Evolutionary conservation across 2,329 filamentous ascomycete species (phyloP).

Genomic region (Claviceps fusiformis): DNA sequence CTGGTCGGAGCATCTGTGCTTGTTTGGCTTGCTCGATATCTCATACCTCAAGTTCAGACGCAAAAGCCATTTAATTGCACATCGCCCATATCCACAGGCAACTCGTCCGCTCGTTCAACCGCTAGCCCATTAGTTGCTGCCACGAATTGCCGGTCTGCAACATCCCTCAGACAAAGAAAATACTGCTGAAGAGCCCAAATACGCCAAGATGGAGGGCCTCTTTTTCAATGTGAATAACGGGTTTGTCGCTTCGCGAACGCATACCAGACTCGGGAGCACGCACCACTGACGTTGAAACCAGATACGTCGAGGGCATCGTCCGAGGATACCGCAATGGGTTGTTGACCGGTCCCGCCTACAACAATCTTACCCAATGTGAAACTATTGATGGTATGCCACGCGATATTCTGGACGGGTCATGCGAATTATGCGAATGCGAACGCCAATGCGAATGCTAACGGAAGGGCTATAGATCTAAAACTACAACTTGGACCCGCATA

Average conservation of each 20-base stretch:
- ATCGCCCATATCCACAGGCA: not conserved
- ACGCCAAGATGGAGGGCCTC: conserved; percentile 64
- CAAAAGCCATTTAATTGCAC: not conserved
- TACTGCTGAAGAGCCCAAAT: not conserved
- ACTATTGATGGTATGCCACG: conserved; percentile 65
- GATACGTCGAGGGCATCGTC: conserved; percentile 94
- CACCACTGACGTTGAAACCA: conserved; percentile 27
- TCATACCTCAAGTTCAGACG: not conserved
- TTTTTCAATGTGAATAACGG: conserved; percentile 92
- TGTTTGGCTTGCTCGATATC: not conserved
- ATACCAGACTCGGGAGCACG: conserved; percentile 3
- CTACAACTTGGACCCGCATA: conserved; percentile 93
- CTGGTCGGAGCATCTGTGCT: not conserved
- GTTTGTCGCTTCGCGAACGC: conserved; percentile 31
- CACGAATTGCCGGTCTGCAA: not conserved
- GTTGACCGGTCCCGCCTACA: conserved; percentile 80
- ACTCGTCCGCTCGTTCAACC: not conserved
- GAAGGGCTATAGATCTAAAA: conserved; percentile 64
- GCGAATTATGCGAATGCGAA: not conserved
- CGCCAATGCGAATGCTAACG: not conserved
- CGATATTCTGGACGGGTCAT: not conserved
- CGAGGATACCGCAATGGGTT: conserved; percentile 92
- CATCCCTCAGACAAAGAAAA: not conserved
- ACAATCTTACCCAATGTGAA: conserved; percentile 94
- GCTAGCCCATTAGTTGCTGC: not conserved